These are phyloP conservation scores for Erythrobasidium hasegawianum DNA, from an alignment of 1,284 basidiomycete species.

Conservation along the genomic window DNA sequence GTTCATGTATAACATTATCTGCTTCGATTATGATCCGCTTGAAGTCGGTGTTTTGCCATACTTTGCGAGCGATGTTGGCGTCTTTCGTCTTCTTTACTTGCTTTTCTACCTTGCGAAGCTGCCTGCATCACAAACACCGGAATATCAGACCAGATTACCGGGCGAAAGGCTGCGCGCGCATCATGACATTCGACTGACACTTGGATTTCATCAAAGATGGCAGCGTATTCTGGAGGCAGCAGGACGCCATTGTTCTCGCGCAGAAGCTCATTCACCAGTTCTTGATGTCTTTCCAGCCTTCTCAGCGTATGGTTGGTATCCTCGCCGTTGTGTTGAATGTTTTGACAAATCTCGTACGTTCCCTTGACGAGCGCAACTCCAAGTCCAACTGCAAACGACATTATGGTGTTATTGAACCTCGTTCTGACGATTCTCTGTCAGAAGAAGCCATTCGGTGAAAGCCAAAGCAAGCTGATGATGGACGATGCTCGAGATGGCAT, in stretches of 20 bases:
- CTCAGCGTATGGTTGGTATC: constrained; percentile 1
- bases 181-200: neutral
- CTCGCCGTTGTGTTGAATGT: neutral
- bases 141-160: too few relatives aligned
- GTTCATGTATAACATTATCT: neutral
- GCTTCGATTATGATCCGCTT: neutral
- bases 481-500: too few relatives aligned
- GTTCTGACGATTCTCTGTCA: too few relatives aligned
- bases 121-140: too few relatives aligned
- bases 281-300: neutral
- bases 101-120: constrained; percentile 6
- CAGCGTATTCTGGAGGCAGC: constrained; percentile 2
- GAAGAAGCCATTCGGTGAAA: too few relatives aligned
- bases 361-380: neutral
- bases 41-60: constrained; percentile 1
- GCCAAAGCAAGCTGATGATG: too few relatives aligned
- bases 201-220: constrained; percentile 2
- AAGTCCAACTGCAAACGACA: too few relatives aligned
- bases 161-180: too few relatives aligned
- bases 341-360: neutral
- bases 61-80: neutral
- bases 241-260: neutral
- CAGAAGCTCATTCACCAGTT: neutral
- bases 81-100: neutral
- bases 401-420: too few relatives aligned